Base-by-base conservation (phyloP, 768 basidiomycete genomes). In the Ephemerocybe angulata region DNA sequence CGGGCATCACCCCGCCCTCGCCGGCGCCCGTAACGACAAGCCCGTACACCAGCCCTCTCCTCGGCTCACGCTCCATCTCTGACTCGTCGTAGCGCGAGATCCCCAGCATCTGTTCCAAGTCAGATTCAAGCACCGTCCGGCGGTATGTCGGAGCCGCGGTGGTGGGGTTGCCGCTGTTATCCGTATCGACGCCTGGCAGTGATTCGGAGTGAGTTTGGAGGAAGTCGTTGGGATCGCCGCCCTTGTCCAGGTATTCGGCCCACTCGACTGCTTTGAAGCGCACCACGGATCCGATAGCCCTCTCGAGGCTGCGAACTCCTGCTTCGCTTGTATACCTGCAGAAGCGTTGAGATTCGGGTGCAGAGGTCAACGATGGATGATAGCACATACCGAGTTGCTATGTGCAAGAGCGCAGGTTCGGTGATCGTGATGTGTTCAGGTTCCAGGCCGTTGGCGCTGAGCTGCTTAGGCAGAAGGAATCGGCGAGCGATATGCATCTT, bases 231-330 rank as follows among this genome's bases (percentile, higher is more conserved):
- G 46, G 63, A 44, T 65, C 65, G 7, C 63, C 66, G 21, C 58
- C 61, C 41, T 65, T 69, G 54, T 86, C 84, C 13, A 83, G 67
- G 61, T 78, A 75, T 60, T 90, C 87, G 0, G 90, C 83, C 85
- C 88, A 95, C 62, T 97, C 88, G 4, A 98, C 95, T 1, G 93
- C 94, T 64, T 97, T 97, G 60, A 80, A 87, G 29, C 94, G 74
- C n/a, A 88, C 88, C n/a, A 98, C 86, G 22, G 86, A 80, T 2
- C 91, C 93, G 38, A 98, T 84, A 2, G 90, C 84, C 12, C 94
- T 82, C 63, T 97, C 94, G 15, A 96, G 79, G 42, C 84, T 85
- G 31, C 95, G 83, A n/a, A 98, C 94, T 30, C 95, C 95, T 0
- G 93, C 92, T 69, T 98, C 94, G 5, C 90, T 78, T 1, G 94